Conservation (phyloP, 2,329 filamentous ascomycete genomes). For the Kalmusia sp. region DNA sequence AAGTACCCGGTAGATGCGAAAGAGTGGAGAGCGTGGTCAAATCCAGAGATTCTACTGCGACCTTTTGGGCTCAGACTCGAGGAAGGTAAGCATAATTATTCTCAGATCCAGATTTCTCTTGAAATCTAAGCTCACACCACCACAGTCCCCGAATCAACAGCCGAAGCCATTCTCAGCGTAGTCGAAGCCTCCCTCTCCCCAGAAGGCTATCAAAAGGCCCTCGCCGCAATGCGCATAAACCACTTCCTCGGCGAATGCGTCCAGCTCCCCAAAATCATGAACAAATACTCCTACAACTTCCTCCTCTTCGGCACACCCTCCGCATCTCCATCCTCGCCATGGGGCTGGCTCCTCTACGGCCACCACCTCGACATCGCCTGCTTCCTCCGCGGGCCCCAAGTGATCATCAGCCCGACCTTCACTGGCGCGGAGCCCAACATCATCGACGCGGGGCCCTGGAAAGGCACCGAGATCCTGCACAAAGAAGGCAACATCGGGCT, state of each 20-base stretch:
- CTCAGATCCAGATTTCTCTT: background rate
- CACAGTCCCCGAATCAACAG: conserved; percentile 36
- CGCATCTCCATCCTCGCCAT: conserved; percentile 57
- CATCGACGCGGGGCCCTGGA: conserved; percentile 69
- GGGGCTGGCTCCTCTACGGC: conserved; percentile 79
- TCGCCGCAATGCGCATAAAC: conserved; percentile 75
- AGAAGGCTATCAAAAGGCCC: conserved; percentile 74
- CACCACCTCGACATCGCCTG: conserved; percentile 79
- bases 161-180: conserved; percentile 60
- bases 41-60: conserved; percentile 75
- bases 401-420: conserved; percentile 77
- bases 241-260: conserved; percentile 76
- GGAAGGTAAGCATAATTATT: conserved; percentile 49
- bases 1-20: conserved; percentile 71
- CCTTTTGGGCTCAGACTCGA: conserved; percentile 75
- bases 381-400: conserved; percentile 70
- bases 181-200: conserved; percentile 67
- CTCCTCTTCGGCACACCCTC: conserved; percentile 72
- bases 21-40: conserved; percentile 75
- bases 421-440: conserved; percentile 81
- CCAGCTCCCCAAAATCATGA: conserved; percentile 68
- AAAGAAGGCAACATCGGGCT: conserved; percentile 70
- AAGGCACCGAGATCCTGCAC: conserved; percentile 71
- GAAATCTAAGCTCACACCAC: background rate
- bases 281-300: conserved; percentile 79